Evolutionary conservation across 2,329 filamentous ascomycete species (phyloP).

Genomic region (Neoascochyta sp.): DNA sequence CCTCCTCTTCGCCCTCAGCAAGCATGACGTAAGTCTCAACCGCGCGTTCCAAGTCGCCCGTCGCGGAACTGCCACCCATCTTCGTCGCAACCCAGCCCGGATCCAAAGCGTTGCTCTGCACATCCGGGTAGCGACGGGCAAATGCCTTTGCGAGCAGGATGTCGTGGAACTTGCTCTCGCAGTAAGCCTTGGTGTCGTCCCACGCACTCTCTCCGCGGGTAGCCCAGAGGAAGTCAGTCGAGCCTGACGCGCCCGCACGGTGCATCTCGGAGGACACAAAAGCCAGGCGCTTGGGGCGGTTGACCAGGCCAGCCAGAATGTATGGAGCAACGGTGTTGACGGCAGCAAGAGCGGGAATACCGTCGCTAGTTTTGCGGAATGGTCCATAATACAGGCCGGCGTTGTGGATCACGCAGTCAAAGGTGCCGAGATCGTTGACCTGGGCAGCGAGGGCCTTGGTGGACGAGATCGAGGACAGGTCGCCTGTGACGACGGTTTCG

Average conservation of each 20-base stretch:
- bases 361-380: conserved; percentile 45
- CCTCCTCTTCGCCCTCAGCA: conserved; percentile 40
- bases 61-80: conserved; percentile 50
- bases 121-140: conserved; percentile 44
- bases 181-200: conserved; percentile 44
- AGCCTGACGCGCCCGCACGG: conserved; percentile 43
- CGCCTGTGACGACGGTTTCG: conserved; percentile 50
- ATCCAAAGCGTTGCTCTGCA: conserved; percentile 49
- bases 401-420: conserved; percentile 58
- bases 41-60: conserved; percentile 47
- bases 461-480: conserved; percentile 51
- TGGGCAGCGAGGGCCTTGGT: conserved; percentile 51
- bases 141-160: conserved; percentile 55
- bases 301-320: conserved; percentile 51
- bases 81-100: conserved; percentile 56
- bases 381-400: conserved; percentile 50
- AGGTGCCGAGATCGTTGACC: conserved; percentile 49
- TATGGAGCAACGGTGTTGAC: conserved; percentile 59
- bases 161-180: conserved; percentile 56
- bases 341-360: conserved; percentile 50
- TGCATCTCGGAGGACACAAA: conserved; percentile 54
- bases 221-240: conserved; percentile 43
- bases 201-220: conserved; percentile 35
- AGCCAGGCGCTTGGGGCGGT: conserved; percentile 49
- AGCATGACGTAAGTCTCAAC: conserved; percentile 50